Percentiles rank a stretch among this genome's conserved stretches.
Conservation (phyloP, 257 asterid genomes). For the Mentha longifolia region DNA sequence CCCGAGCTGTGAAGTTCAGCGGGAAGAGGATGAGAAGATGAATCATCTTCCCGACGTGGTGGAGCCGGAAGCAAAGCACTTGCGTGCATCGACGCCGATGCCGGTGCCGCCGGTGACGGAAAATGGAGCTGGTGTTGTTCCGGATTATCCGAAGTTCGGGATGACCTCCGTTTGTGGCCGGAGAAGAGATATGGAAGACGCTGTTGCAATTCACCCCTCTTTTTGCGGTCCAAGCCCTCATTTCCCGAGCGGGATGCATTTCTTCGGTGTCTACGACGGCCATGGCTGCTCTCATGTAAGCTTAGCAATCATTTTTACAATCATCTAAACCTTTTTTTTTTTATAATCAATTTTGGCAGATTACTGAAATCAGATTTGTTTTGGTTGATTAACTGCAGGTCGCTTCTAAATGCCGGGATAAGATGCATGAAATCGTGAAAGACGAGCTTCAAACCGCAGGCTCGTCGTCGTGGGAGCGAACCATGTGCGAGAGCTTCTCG, state of each 20-base stretch:
- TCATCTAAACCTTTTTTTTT: neutral
- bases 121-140: neutral
- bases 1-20: constrained; percentile 17
- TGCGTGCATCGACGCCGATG: constrained; percentile 23
- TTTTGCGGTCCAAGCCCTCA: constrained; percentile 36
- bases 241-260: constrained; percentile 45
- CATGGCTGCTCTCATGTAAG: constrained; percentile 99
- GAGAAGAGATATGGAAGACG: constrained; percentile 94
- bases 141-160: constrained; percentile 62
- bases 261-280: constrained; percentile 91
- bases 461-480: constrained; percentile 58
- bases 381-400: constrained; percentile 49
- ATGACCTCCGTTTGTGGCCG: constrained; percentile 82
- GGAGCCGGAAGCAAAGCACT: constrained; percentile 7
- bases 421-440: constrained; percentile 91
- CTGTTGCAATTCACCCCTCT: constrained; percentile 65
- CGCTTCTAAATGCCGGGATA: constrained; percentile 74
- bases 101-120: constrained; percentile 16
- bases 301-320: neutral
- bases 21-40: constrained; percentile 1
- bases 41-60: constrained; percentile 19
- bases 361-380: constrained; percentile 4
- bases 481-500: constrained; percentile 61
- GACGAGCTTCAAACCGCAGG: constrained; percentile 51
- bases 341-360: neutral